phyloP scores from a whole-genome alignment of 2,329 filamentous ascomycete genomes.

The Diplodia sapinea region DNA sequence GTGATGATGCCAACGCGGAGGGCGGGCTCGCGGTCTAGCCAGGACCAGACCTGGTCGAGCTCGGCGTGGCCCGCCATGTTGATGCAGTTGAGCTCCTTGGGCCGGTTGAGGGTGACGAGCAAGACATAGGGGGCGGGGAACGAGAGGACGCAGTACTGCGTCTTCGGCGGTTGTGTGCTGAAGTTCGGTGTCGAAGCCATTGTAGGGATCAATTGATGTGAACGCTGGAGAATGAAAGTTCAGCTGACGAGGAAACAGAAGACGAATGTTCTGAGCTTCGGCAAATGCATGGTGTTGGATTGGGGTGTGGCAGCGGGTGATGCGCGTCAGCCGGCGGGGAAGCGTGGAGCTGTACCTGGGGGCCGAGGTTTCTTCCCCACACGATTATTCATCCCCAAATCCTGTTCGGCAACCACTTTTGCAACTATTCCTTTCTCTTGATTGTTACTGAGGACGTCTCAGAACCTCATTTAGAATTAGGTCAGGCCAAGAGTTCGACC shows the following conservation, averaged over 20 bases:
- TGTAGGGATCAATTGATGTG: constrained; percentile 3
- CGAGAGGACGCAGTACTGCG: constrained; percentile 29
- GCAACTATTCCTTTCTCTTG: background rate
- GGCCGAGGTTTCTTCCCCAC: constrained; percentile 23
- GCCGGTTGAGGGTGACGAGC: constrained; percentile 34
- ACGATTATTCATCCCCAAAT: constrained; percentile 5
- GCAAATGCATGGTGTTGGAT: constrained; percentile 6
- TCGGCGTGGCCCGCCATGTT: constrained; percentile 32
- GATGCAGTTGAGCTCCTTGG: constrained; percentile 35
- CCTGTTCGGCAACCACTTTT: constrained; percentile 2
- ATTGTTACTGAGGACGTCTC: background rate
- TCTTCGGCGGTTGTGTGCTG: constrained; percentile 24
- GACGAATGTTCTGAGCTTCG: background rate
- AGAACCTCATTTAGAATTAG: background rate
- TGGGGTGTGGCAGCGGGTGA: constrained; percentile 3
- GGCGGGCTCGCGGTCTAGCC: constrained; percentile 33
- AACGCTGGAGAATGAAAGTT: background rate
- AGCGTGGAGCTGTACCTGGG: constrained; percentile 17
- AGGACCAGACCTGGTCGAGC: constrained; percentile 32
- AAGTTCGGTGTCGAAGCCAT: constrained; percentile 14
- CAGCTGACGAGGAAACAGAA: background rate
- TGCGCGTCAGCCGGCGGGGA: constrained; percentile 22
- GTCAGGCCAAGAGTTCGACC: background rate
- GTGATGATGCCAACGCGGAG: constrained; percentile 35
- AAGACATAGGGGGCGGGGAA: constrained; percentile 30